Evolutionary conservation across 257 asterid genomes (phyloP), one percentile per base, ranked within the genome.

Genomic region (Leptodermis oblonga): DNA sequence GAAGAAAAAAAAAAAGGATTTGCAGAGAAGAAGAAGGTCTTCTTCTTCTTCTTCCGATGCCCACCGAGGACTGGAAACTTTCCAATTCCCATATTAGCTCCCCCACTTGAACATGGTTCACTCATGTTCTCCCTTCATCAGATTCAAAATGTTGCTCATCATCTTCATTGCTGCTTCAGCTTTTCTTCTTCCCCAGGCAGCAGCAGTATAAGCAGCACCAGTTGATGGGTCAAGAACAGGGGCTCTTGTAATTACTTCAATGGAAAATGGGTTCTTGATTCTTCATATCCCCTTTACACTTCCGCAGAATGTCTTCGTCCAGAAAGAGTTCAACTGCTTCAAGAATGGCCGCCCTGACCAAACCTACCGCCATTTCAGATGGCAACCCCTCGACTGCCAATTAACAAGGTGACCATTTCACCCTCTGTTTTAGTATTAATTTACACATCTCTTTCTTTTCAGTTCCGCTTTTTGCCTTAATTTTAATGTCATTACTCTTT

Each of bases 341-440:
- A 73, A 73, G 37, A 73, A 73, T 33, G 77, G 71, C 49, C 71
- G 77, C 1, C 67, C 71, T 1, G 77, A 73, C 51, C 65, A 53
- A 17, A 20, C 1, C 7, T 73, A 64, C 77, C 52, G 3, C 1
- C 39, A 65, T 20, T 73, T 25, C 33, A 62, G 67, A 30, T 73
- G 77, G 77, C 77, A 73, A 58, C 77, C 77, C 17, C 42, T 13
- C 22, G 70, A 25, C 37, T 73, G 77, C 60, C 69, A 64, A 33
- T 30, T 73, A 41, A 20, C 71, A 26, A 73, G 77, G 77, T 73
- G 4, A 54, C 34, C 33, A 54, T 54, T 54, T 5, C 15, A 1
- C 61, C 33, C 9, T n/a, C 56, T 2, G 30, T 52, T 22, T n/a
- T 13, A 51, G 60, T 10, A 53, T 53, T 25, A 53, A 23, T 54